Evolutionary conservation across 2,329 filamentous ascomycete genomes (phyloP), one percentile per base, ranked within the genome.

Genomic region (Cordyceps fumosorosea): DNA sequence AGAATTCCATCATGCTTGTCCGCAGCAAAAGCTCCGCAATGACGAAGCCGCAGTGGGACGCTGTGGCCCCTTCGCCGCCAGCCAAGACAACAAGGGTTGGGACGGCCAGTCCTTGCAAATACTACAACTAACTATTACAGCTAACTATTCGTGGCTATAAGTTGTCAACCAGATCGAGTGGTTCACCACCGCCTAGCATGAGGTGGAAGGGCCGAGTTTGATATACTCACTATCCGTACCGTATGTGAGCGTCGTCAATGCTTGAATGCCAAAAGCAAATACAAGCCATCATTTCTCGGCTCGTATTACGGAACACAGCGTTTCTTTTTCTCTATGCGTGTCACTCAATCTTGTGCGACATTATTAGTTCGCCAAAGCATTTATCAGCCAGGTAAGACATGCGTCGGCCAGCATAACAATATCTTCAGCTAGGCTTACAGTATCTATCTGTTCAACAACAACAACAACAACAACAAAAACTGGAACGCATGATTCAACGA

Each of bases 1-100:
- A 52, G 11, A 60, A 60, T 60, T 54, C 16, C 22, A 34, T 14
- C 12, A 37, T 32, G 48, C 50, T 34, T n/a, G 24, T 40, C 56
- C 47, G 57, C 18, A 53, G 47, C 40, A 29, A 37, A 54, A 47
- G 42, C 58, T 60, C 50, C 58, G 40, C 57, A 60, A 60, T 60
- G 57, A 54, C 37, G 50, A 54, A 37, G 57, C 50, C 26, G 22
- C 40, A 4, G 57, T 60, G 57, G 56, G 57, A 45, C 50, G n/a
- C 37, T 44, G 48, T 45, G 57, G 57, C 40, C 22, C 34, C 42
- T 47, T 48, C 11, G 50, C 29, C 32, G 29, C 50, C 40, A 44
- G 53, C 44, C 54, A 57, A 44, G 44, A 11, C 18, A 48, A 8
- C 32, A 57, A 57, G 47, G 56, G 45, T 44, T 51, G 32, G 45